A percentile compares a stretch with the other conserved stretches of the same genome.
Conservation (phyloP, 768 basidiomycete genomes). For the Termitomyces sp. region DNA sequence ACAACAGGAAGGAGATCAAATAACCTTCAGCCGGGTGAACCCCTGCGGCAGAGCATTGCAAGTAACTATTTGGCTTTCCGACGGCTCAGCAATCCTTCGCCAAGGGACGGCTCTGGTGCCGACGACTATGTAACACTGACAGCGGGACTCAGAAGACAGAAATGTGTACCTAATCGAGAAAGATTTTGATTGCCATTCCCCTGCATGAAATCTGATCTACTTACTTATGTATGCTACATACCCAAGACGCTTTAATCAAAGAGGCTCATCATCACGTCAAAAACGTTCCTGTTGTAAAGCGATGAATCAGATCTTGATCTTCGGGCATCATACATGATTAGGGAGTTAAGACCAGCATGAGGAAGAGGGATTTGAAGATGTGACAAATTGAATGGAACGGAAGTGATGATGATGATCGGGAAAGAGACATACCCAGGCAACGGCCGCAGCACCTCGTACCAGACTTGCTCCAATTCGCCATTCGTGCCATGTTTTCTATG, state of each 20-base stretch:
- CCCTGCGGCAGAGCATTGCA: too few species aligned
- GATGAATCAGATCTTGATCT: background rate
- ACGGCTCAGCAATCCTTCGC: too few species aligned
- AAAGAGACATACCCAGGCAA: conserved; percentile 22
- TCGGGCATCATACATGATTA: background rate
- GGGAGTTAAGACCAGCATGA: too few species aligned
- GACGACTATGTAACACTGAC: background rate
- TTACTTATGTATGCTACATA: too few species aligned
- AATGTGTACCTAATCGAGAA: background rate
- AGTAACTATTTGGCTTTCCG: too few species aligned
- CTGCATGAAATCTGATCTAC: background rate
- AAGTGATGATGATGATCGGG: background rate
- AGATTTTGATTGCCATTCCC: background rate
- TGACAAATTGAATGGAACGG: background rate
- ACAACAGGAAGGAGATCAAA: too few species aligned
- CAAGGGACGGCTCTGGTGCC: too few species aligned
- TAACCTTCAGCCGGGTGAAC: too few species aligned
- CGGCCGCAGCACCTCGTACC: conserved; percentile 29
- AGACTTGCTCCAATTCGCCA: conserved; percentile 21
- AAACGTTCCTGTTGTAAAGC: conserved; percentile 1
- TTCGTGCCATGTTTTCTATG: conserved; percentile 25
- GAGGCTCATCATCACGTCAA: conserved; percentile 1
- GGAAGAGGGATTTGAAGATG: background rate
- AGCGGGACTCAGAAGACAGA: background rate
- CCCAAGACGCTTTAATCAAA: background rate